Evolutionary conservation across 2,329 filamentous ascomycete species (phyloP), one percentile per base, ranked within the genome.

Genomic region (Penicillium sp.): DNA sequence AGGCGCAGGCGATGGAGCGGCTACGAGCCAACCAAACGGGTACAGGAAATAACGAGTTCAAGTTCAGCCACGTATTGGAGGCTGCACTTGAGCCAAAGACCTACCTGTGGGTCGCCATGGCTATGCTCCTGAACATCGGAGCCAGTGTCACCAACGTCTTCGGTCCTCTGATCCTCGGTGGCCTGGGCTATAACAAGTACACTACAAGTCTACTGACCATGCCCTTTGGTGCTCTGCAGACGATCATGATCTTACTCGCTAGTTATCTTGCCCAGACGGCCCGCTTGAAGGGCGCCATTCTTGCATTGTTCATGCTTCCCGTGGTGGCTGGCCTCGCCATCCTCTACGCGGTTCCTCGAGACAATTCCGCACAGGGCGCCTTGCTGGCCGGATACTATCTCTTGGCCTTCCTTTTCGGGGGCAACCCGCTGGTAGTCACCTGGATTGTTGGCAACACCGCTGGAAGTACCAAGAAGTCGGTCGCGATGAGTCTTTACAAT

Each of bases 371-470:
- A n/a, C 78, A 80, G 48, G 78, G 81, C 0, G 75, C 80, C 0
- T 69, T 89, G 2, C 78, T 90, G 2, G 82, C 80, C 0, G 87
- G 83, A 0, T 90, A 89, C 72, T 90, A 90, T 66, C 78, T 90
- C 1, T 80, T 89, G 0, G 84, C 86, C 0, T 90, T 89, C 71
- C 76, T 90, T 8, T 90, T 87, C 62, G 86, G 86, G 1, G 85
- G 83, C 1, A 89, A 88, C 66, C 87, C 87, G 0, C 77, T 91
- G 10, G 84, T 89, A 28, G 84, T 90, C 0, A 83, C 85, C 0
- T 91, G 88, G 88, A 87, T 90, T 59, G 82, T 90, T 6, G 86
- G 84, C 7, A 91, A 91, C 71, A 89, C 87, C 0, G 88, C 81
- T 0, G 89, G 88, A 6, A 85, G 83, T 16, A 89, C 87, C 2